Conservation (phyloP, 2,329 filamentous ascomycete genomes). For the Aureobasidium subglaciale region DNA sequence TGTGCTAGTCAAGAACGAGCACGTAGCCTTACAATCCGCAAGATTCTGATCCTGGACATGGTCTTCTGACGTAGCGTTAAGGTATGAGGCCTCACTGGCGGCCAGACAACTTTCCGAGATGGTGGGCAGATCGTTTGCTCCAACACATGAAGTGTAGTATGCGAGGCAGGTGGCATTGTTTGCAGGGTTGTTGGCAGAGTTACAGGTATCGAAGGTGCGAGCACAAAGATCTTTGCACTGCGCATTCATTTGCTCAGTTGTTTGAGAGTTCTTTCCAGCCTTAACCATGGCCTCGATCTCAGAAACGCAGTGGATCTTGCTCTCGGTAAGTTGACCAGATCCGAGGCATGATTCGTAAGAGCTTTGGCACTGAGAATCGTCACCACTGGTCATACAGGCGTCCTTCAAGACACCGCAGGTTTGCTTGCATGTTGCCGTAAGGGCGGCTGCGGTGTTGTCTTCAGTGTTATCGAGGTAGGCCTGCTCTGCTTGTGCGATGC, state of each 20-base stretch:
- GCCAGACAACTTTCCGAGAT: neutral
- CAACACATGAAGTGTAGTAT: neutral
- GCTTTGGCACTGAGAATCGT: neutral
- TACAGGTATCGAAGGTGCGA: neutral
- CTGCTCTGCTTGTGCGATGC: neutral
- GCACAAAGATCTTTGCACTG: conserved; percentile 6
- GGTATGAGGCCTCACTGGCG: neutral
- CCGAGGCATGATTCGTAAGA: neutral
- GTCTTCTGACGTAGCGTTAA: neutral
- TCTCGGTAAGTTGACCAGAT: neutral
- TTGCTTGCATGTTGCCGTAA: neutral
- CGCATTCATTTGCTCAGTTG: neutral
- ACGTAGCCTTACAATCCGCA: neutral
- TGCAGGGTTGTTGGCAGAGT: neutral
- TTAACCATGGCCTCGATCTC: neutral
- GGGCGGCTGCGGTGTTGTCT: neutral
- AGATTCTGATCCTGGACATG: neutral
- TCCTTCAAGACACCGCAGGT: neutral
- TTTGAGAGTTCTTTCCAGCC: neutral
- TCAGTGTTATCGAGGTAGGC: neutral
- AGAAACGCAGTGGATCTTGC: neutral
- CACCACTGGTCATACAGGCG: neutral
- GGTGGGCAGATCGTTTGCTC: neutral
- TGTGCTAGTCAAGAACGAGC: neutral
- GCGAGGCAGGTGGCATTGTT: neutral